Evolutionary conservation across 129 eudicot species (phyloP).

Genomic region (Flaveria bidentis): DNA sequence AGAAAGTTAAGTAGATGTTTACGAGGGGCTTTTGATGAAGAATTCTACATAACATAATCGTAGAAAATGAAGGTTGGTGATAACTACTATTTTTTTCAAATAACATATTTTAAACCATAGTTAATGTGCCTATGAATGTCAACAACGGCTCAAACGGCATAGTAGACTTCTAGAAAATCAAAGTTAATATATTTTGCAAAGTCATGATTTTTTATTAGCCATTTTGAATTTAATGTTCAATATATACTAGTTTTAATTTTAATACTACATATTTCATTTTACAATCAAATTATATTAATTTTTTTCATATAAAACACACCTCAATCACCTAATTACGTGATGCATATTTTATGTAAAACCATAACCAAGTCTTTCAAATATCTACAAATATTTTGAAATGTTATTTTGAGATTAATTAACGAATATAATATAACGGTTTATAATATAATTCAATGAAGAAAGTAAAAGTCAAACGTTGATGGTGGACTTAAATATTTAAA

Average conservation of each 20-base stretch:
- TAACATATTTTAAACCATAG: too few relatives aligned
- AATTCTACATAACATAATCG: too few relatives aligned
- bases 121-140: not conserved
- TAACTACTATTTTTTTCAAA: too few relatives aligned
- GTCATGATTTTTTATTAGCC: not conserved
- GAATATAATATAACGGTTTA: not conserved
- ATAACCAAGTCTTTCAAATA: not conserved
- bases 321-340: too few relatives aligned
- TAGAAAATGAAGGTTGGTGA: too few relatives aligned
- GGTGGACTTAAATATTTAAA: slow-evolving; percentile 37
- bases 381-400: not conserved
- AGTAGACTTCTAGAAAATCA: not conserved
- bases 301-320: too few relatives aligned
- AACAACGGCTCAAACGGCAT: not conserved
- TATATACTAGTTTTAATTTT: not conserved
- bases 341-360: not conserved
- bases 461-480: slow-evolving; percentile 2
- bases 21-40: too few relatives aligned
- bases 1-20: too few relatives aligned
- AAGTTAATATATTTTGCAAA: not conserved
- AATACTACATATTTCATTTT: too few relatives aligned
- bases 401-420: not conserved
- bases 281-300: not conserved
- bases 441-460: not conserved
- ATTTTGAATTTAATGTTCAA: not conserved